Conservation (phyloP, 2,329 filamentous ascomycete species). For the Clonostachys chloroleuca region DNA sequence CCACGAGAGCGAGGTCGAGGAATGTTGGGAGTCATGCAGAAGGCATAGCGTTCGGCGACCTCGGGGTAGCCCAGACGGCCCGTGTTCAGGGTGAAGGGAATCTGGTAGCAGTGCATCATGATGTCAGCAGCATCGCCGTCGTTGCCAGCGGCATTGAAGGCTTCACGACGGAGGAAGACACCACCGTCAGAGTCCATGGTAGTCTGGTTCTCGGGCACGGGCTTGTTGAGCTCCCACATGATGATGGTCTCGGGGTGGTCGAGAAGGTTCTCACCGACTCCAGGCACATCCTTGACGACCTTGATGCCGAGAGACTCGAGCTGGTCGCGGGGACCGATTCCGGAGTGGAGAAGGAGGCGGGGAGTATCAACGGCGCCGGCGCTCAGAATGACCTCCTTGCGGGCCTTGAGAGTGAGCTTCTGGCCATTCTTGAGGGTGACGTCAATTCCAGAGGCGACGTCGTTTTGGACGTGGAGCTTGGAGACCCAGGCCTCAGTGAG, state of each 20-base stretch:
- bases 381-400: slow-evolving; percentile 73
- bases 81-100: slow-evolving; percentile 87
- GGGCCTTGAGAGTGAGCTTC: slow-evolving; percentile 54
- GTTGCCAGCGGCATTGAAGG: slow-evolving; percentile 57
- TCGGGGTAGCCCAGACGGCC: slow-evolving; percentile 67
- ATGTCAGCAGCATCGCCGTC: slow-evolving; percentile 78
- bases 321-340: slow-evolving; percentile 50
- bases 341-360: slow-evolving; percentile 56
- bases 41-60: slow-evolving; percentile 68
- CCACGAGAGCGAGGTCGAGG: slow-evolving; percentile 76
- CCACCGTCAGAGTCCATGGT: slow-evolving; percentile 90
- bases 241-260: slow-evolving; percentile 59
- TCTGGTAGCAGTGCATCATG: slow-evolving; percentile 98
- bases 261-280: slow-evolving; percentile 57
- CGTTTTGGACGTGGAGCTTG: slow-evolving; percentile 68
- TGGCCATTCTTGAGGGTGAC: slow-evolving; percentile 54
- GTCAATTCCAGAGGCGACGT: slow-evolving; percentile 69
- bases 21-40: slow-evolving; percentile 93
- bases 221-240: slow-evolving; percentile 75
- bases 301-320: slow-evolving; percentile 48
- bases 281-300: slow-evolving; percentile 52
- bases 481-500: slow-evolving; percentile 86
- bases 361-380: slow-evolving; percentile 81
- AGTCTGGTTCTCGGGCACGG: slow-evolving; percentile 72
- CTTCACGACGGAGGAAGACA: slow-evolving; percentile 79